Evolutionary conservation across 2,329 filamentous ascomycete species (phyloP), one percentile per base, ranked within the genome.

Genomic region (Paecilomyces sp.): DNA sequence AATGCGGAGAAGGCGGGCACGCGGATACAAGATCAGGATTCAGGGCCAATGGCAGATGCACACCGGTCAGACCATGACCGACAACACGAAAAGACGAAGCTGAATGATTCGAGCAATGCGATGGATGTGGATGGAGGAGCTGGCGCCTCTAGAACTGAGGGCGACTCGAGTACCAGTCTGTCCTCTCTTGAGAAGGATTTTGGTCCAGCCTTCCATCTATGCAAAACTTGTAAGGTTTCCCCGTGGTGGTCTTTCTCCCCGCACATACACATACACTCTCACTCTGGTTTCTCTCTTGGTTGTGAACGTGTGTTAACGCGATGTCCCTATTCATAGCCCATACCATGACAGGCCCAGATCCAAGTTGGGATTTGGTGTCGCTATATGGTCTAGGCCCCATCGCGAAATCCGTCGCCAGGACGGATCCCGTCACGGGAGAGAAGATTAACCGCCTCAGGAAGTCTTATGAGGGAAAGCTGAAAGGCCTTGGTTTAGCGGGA

Each of bases 381-480:
- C 76, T 86, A 59, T 88, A 86, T 73, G 78, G 79, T 58, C 73
- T 88, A 61, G 77, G 81, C 63, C 71, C 76, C 36, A 77, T 87
- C 58, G 82, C 84, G 62, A 78, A 79, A 64, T 84, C 80, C 58
- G 84, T 88, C 63, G 83, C 82, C 61, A 77, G 85, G 58, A 80
- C 76, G 56, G 83, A 88, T 69, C 83, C 84, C 15, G 71, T 78
- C 22, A 86, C 84, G n/a, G 85, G 85, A 61, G 84, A 86, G 68
- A 88, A 88, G 74, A 80, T 81, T 62, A 87, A 87, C 72, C 83
- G 84, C 68, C 76, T 88, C 51, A 78, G 85, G 61, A 82, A 81
- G 63, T 81, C 79, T 3, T 82, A 82, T 62, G 79, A 81, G 67
- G 79, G 79, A 51, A 80, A 81, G 64, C 68, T 81, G 65, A 81